Evolutionary conservation across 176 grass and related monocot species (phyloP).

Genomic region (Elaeis guineensis): DNA sequence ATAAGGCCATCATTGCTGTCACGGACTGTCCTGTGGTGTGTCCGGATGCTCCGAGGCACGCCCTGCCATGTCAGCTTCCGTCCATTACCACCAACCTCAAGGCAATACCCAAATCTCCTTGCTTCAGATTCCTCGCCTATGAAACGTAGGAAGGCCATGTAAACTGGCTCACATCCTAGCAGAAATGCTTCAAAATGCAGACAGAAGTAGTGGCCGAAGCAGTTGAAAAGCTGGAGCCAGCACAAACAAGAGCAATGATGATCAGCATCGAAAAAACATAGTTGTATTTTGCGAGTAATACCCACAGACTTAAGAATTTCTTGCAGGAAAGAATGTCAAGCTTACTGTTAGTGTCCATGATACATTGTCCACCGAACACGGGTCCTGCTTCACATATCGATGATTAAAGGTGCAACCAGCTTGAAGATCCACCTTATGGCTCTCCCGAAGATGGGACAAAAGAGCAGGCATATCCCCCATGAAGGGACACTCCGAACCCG

Average conservation of each 20-base stretch:
- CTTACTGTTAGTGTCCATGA: conserved; percentile 28
- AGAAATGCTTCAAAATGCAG: conserved; percentile 25
- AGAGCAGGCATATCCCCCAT: conserved; percentile 8
- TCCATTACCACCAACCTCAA: conserved; percentile 20
- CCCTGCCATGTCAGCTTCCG: conserved; percentile 23
- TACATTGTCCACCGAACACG: conserved; percentile 20
- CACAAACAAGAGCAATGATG: neutral
- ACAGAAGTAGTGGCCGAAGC: conserved; percentile 23
- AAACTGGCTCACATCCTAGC: conserved; percentile 14
- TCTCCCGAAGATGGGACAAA: conserved; percentile 11
- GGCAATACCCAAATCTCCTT: conserved; percentile 21
- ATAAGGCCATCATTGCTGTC: conserved; percentile 17
- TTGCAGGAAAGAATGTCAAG: neutral
- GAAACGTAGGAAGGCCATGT: conserved; percentile 25
- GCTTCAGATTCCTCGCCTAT: conserved; percentile 24
- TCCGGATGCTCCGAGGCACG: conserved; percentile 18
- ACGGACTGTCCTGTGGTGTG: conserved; percentile 4
- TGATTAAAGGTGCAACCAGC: conserved; percentile 26
- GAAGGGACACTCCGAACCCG: conserved; percentile 17
- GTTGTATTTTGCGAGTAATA: neutral
- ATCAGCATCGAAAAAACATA: neutral
- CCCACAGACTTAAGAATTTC: neutral
- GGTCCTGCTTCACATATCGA: conserved; percentile 25
- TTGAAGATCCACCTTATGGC: conserved; percentile 25
- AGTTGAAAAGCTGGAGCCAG: conserved; percentile 19